phyloP scores from a whole-genome alignment of 352 stramenopile species.

The Peronospora farinosa region DNA sequence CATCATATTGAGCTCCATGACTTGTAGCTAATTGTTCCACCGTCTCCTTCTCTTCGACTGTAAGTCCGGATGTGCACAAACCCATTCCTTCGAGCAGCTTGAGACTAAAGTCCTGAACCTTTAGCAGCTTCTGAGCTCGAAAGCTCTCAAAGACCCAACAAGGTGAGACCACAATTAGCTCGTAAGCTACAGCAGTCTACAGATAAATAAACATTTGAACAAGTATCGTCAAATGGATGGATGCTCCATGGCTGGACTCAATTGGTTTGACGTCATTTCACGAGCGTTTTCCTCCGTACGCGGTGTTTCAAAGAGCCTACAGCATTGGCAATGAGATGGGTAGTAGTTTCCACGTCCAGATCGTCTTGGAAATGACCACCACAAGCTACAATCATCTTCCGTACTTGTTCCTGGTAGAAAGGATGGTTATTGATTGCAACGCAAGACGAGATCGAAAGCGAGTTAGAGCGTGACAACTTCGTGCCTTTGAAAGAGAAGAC shows the following conservation, averaged over 20 bases:
- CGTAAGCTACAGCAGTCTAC: conserved; percentile 40
- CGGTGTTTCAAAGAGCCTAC: conserved; percentile 63
- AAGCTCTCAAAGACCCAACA: conserved; percentile 73
- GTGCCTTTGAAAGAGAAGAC: conserved; percentile 9
- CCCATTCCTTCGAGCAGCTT: conserved; percentile 51
- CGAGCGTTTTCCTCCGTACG: conserved; percentile 23
- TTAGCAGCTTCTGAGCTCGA: conserved; percentile 35
- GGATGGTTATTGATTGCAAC: neutral
- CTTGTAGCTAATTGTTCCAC: conserved; percentile 40
- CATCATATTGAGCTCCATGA: conserved; percentile 52
- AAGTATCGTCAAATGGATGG: neutral
- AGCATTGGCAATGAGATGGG: conserved; percentile 56
- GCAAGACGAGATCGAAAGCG: neutral
- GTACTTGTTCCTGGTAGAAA: conserved; percentile 50
- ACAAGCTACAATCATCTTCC: conserved; percentile 57
- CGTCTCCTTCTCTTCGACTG: conserved; percentile 40
- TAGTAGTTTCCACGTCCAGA: conserved; percentile 36
- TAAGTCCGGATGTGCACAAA: conserved; percentile 60
- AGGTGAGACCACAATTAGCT: conserved; percentile 38
- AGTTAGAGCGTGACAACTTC: conserved; percentile 1
- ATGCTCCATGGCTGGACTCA: conserved; percentile 1
- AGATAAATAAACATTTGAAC: conserved; percentile 1
- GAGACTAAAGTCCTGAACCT: conserved; percentile 32
- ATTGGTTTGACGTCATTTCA: neutral
- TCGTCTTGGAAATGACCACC: conserved; percentile 54